phyloP scores from a whole-genome alignment of 352 stramenopile genomes.

The Pythium dissotocum region DNA sequence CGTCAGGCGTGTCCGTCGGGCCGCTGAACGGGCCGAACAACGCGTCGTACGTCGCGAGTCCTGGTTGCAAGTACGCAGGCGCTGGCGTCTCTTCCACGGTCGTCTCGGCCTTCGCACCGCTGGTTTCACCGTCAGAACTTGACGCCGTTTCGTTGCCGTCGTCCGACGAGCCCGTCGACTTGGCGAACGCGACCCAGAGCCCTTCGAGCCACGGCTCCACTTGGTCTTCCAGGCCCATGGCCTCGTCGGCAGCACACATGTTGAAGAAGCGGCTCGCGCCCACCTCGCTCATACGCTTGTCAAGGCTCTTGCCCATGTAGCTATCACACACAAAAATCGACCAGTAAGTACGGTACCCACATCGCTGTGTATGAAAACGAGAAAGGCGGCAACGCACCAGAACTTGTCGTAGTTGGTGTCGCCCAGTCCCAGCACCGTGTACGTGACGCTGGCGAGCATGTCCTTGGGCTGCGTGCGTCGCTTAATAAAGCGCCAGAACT shows the following conservation, averaged over 20 bases:
- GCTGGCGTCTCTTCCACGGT: background rate
- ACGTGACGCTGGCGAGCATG: conserved; percentile 74
- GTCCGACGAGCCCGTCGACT: conserved; percentile 27
- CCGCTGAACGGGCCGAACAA: conserved; percentile 51
- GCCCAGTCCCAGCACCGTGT: conserved; percentile 90
- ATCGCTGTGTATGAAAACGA: background rate
- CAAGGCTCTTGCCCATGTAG: conserved; percentile 88
- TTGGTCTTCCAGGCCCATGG: conserved; percentile 91
- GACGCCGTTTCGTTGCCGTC: conserved; percentile 31
- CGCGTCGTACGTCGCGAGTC: conserved; percentile 52
- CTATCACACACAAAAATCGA: conserved; percentile 19
- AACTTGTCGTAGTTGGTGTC: conserved; percentile 98
- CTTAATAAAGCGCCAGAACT: conserved; percentile 94
- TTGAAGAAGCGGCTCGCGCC: conserved; percentile 81
- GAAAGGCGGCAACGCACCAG: conserved; percentile 48
- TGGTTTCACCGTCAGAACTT: conserved; percentile 25
- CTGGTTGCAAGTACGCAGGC: conserved; percentile 34
- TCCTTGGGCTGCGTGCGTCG: conserved; percentile 78
- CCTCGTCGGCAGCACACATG: conserved; percentile 92
- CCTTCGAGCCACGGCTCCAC: conserved; percentile 91
- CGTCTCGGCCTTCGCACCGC: background rate
- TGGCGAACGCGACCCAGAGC: conserved; percentile 55
- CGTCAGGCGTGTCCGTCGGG: conserved; percentile 40
- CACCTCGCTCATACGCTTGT: conserved; percentile 88
- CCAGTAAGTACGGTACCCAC: too few species aligned